These are phyloP conservation scores for Xerocomus potaroensis DNA, from an alignment of 768 basidiomycete species.

Conservation along the genomic window DNA sequence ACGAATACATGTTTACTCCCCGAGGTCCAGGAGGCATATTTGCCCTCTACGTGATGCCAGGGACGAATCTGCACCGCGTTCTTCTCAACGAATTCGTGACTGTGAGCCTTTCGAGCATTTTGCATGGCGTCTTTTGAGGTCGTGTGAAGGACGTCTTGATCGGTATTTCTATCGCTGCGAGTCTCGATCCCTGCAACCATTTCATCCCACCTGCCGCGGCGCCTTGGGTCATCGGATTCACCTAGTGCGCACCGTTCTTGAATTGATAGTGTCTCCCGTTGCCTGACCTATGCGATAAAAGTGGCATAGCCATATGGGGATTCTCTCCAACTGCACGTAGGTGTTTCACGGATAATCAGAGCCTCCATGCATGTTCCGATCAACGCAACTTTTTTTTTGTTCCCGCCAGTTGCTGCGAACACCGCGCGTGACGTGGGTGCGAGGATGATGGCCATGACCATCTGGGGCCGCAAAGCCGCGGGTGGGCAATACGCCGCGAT, in stretches of 20 bases:
- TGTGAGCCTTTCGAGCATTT: constrained; percentile 18
- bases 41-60: constrained; percentile 33
- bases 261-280: background rate
- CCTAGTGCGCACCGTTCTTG: constrained; percentile 44
- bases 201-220: constrained; percentile 48
- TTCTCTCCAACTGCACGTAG: constrained; percentile 48
- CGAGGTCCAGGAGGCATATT: constrained; percentile 37
- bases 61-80: constrained; percentile 27
- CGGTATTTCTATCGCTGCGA: constrained; percentile 22
- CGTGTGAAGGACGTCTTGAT: constrained; percentile 14
- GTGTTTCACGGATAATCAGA: background rate
- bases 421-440: constrained; percentile 66
- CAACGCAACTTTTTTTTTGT: background rate
- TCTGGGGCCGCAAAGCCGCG: constrained; percentile 52
- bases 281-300: constrained; percentile 23
- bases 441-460: constrained; percentile 54
- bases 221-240: constrained; percentile 52
- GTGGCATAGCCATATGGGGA: constrained; percentile 58
- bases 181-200: constrained; percentile 53
- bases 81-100: constrained; percentile 39
- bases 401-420: constrained; percentile 60
- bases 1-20: constrained; percentile 33
- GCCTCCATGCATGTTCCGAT: background rate
- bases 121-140: background rate
- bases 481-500: constrained; percentile 60